Conservation (phyloP, 768 basidiomycete species). For the Mycena belliarum region DNA sequence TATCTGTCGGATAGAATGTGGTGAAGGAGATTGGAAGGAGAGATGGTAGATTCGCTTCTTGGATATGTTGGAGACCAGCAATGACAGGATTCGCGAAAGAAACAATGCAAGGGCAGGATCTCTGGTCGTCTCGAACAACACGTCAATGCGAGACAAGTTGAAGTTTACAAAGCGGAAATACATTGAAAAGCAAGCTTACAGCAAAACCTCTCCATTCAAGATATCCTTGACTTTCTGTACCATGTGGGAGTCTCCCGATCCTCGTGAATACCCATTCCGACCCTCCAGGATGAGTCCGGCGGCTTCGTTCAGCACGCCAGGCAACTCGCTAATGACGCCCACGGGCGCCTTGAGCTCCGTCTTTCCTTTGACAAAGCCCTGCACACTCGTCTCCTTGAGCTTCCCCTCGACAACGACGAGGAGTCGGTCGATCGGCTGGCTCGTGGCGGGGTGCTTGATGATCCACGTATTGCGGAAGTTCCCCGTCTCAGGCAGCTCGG, state of each 20-base stretch:
- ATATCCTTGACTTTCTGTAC: slow-evolving; percentile 30
- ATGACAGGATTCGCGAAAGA: no score
- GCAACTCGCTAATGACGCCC: slow-evolving; percentile 29
- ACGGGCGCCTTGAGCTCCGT: slow-evolving; percentile 31
- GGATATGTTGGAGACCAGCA: no score
- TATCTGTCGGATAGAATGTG: no score
- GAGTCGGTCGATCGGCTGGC: slow-evolving; percentile 37
- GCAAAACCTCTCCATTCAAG: slow-evolving; percentile 12
- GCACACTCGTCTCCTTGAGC: slow-evolving; percentile 34
- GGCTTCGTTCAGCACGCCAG: slow-evolving; percentile 33
- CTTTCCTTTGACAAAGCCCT: slow-evolving; percentile 34
- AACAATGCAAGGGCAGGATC: no score
- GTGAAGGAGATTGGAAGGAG: no score
- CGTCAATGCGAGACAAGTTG: no score
- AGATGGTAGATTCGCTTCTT: no score
- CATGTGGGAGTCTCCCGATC: slow-evolving; percentile 28
- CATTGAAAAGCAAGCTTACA: neutral
- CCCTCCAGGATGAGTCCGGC: slow-evolving; percentile 36
- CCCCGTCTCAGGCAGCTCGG: slow-evolving; percentile 28
- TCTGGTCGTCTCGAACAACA: no score
- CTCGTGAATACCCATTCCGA: slow-evolving; percentile 22
- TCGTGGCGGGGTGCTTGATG: slow-evolving; percentile 30
- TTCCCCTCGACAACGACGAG: slow-evolving; percentile 24
- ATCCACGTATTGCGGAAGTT: slow-evolving; percentile 38
- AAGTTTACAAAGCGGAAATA: no score